Percentiles rank a stretch among this genome's conserved stretches.
Conservation (phyloP, 805 yeast genomes). For the Maudiozyma pseudohumilis region DNA sequence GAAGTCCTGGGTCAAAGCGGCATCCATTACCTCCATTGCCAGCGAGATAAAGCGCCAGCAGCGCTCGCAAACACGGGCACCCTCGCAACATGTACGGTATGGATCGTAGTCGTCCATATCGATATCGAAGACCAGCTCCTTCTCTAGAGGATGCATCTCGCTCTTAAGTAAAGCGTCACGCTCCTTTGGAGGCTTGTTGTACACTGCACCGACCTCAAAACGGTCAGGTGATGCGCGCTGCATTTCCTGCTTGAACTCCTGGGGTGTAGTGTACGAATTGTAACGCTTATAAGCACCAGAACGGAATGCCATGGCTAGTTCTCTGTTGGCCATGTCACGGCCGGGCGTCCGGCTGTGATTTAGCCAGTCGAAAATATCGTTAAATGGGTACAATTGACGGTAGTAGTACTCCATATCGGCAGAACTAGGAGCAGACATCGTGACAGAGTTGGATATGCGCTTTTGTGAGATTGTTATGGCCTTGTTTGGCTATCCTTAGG, state of each 20-base stretch:
- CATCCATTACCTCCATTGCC: conserved; percentile 67
- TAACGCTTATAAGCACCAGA: conserved; percentile 88
- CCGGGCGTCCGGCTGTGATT: conserved; percentile 74
- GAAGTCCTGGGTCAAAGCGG: conserved; percentile 72
- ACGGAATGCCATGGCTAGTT: conserved; percentile 83
- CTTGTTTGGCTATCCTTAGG: not conserved
- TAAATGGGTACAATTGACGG: conserved; percentile 63
- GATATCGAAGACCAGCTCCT: conserved; percentile 91
- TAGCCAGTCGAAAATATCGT: conserved; percentile 76
- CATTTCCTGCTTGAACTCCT: conserved; percentile 73
- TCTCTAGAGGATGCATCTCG: conserved; percentile 69
- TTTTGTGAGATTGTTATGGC: not conserved
- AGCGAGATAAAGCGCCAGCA: conserved; percentile 91
- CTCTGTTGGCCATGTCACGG: conserved; percentile 76
- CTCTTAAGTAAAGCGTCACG: conserved; percentile 66
- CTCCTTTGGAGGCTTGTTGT: conserved; percentile 77
- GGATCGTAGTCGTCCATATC: conserved; percentile 96
- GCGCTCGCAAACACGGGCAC: conserved; percentile 71
- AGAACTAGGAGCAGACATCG: conserved; percentile 21
- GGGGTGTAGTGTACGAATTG: conserved; percentile 56
- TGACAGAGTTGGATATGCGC: not conserved
- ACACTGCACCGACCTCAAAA: conserved; percentile 92
- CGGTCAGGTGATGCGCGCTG: conserved; percentile 71
- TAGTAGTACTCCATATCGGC: conserved; percentile 69
- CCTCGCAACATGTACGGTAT: conserved; percentile 85